Evolutionary conservation across 2,329 filamentous ascomycete species (phyloP).

Genomic region (Cladosporium phlei): DNA sequence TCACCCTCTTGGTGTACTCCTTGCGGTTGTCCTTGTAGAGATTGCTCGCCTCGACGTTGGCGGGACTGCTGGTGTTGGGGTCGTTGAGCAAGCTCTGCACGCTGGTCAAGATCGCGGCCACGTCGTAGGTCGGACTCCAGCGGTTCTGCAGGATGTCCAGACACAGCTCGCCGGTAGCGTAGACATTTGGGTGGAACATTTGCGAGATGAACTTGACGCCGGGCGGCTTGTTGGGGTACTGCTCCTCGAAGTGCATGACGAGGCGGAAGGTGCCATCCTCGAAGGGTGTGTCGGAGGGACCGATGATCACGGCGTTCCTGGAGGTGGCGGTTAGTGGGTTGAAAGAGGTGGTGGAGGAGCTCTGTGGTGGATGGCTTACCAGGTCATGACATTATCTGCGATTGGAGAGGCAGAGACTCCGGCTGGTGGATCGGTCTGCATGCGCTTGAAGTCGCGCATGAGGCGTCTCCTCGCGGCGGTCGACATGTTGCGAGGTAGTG

Average conservation of each 20-base stretch:
- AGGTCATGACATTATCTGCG: slow-evolving; percentile 95
- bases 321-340: slow-evolving; percentile 12
- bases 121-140: slow-evolving; percentile 98
- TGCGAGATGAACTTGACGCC: slow-evolving; percentile 97
- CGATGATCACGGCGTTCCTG: slow-evolving; percentile 99
- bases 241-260: slow-evolving; percentile 98
- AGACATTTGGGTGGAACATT: slow-evolving; percentile 99
- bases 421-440: slow-evolving; percentile 97
- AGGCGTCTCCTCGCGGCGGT: slow-evolving; percentile 90
- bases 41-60: slow-evolving; percentile 96
- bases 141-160: slow-evolving; percentile 95
- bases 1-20: slow-evolving; percentile 91
- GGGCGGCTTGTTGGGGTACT: slow-evolving; percentile 97
- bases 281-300: slow-evolving; percentile 92
- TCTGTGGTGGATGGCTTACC: slow-evolving; percentile 48
- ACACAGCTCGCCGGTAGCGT: slow-evolving; percentile 92
- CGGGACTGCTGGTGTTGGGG: slow-evolving; percentile 95
- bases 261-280: slow-evolving; percentile 97
- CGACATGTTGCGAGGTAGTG: slow-evolving; percentile 58
- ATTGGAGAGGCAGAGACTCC: slow-evolving; percentile 95
- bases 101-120: slow-evolving; percentile 92
- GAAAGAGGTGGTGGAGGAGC: not conserved
- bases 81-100: slow-evolving; percentile 98
- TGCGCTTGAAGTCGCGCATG: slow-evolving; percentile 99
- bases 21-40: slow-evolving; percentile 97